Percentiles rank a stretch among this genome's conserved stretches.
phyloP scores from a whole-genome alignment of 2,329 filamentous ascomycete species.

The Microcyclospora tardicrescens region DNA sequence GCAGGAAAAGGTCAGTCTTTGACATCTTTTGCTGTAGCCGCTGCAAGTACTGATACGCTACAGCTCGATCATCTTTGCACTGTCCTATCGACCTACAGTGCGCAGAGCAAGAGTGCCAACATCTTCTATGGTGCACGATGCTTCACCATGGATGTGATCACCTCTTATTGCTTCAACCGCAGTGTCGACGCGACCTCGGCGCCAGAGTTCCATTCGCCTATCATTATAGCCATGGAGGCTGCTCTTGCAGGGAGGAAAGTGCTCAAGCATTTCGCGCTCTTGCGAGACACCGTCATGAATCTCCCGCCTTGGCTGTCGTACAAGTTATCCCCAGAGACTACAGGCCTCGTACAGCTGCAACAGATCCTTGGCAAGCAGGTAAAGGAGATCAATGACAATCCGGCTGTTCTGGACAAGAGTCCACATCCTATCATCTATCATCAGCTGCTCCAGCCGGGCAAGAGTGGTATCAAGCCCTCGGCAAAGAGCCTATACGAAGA shows the following conservation, averaged over 20 bases:
- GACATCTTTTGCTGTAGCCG: slow-evolving; percentile 1
- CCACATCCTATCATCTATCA: slow-evolving; percentile 28
- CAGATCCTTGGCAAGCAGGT: slow-evolving; percentile 23
- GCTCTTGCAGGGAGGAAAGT: slow-evolving; percentile 22
- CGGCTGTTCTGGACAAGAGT: slow-evolving; percentile 19
- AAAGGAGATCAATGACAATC: slow-evolving; percentile 19
- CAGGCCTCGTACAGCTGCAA: slow-evolving; percentile 28
- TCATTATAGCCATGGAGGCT: slow-evolving; percentile 30
- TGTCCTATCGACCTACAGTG: not conserved
- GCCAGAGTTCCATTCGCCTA: slow-evolving; percentile 29
- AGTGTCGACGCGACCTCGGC: slow-evolving; percentile 27
- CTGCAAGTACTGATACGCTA: too few relatives aligned
- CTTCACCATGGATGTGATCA: slow-evolving; percentile 28
- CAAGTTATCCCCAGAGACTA: slow-evolving; percentile 24
- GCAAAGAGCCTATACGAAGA: slow-evolving; percentile 30
- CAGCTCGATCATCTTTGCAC: not conserved
- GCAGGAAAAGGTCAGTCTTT: slow-evolving; percentile 20
- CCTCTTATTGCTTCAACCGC: slow-evolving; percentile 30
- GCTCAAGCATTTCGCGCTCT: slow-evolving; percentile 29
- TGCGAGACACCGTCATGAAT: slow-evolving; percentile 25
- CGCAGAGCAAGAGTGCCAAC: slow-evolving; percentile 10
- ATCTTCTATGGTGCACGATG: slow-evolving; percentile 24
- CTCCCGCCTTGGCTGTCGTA: slow-evolving; percentile 27
- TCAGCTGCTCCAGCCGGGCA: slow-evolving; percentile 22
- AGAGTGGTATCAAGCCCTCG: slow-evolving; percentile 19